Conservation (phyloP, 441 rosid genomes). For the Adansonia gregorii region DNA sequence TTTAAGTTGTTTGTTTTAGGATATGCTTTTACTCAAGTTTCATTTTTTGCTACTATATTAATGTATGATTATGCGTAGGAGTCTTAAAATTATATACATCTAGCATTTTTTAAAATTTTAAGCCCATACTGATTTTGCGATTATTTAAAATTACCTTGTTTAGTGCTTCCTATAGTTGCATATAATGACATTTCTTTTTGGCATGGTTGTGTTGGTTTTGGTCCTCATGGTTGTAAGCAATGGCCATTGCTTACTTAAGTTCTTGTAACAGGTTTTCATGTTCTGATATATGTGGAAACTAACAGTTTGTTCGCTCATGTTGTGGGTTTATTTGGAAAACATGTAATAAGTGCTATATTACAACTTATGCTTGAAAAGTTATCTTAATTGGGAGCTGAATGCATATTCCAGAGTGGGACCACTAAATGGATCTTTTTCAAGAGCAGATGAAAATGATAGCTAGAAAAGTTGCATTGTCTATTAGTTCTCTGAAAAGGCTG, state of each 20-base stretch:
- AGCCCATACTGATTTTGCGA: not conserved
- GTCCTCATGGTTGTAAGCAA: not conserved
- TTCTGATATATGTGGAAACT: not conserved
- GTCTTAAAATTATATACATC: not conserved
- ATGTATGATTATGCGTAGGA: not conserved
- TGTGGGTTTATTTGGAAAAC: not conserved
- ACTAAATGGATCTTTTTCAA: conserved; percentile 90
- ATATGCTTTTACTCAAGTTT: conserved; percentile 6
- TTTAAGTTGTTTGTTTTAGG: not conserved
- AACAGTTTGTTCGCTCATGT: conserved; percentile 4
- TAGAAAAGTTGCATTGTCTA: conserved; percentile 85
- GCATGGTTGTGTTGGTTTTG: not conserved
- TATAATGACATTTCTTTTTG: conserved; percentile 5
- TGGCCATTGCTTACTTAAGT: conserved; percentile 4
- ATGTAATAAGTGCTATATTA: conserved; percentile 10
- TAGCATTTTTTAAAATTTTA: conserved; percentile 1
- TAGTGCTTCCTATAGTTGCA: not conserved
- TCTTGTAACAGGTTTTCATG: not conserved
- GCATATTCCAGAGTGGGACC: conserved; percentile 56
- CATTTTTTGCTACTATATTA: not conserved
- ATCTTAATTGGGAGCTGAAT: conserved; percentile 39
- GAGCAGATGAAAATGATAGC: conserved; percentile 93
- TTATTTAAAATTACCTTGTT: not conserved
- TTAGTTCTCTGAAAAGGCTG: conserved; percentile 79
- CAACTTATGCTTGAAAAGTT: conserved; percentile 18